Conservation (phyloP, 2,329 filamentous ascomycete species). For the Talaromyces pinophilus region DNA sequence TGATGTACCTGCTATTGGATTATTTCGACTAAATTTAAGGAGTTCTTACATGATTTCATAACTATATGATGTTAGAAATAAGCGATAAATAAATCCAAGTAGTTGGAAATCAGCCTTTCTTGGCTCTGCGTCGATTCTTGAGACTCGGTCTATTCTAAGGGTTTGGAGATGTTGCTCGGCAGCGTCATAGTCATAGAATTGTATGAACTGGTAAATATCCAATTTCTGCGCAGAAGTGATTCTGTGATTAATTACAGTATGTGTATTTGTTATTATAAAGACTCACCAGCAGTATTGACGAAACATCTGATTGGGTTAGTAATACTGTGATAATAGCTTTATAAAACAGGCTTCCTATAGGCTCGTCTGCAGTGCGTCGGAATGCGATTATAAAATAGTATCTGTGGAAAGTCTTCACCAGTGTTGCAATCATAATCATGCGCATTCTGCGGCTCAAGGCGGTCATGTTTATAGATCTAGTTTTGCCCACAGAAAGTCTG, state of each 20-base stretch:
- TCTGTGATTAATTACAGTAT: neutral
- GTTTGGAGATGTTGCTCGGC: slow-evolving; percentile 4
- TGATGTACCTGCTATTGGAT: neutral
- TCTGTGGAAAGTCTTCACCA: neutral
- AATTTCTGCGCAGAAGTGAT: neutral
- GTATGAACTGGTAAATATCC: neutral
- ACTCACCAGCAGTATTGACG: neutral
- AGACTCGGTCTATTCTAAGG: neutral
- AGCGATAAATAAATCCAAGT: slow-evolving; percentile 6
- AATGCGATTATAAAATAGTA: neutral
- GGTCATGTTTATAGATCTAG: neutral
- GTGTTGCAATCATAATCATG: neutral
- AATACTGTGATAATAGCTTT: neutral
- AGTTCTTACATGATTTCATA: neutral
- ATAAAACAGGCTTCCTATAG: neutral
- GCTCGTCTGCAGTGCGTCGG: neutral
- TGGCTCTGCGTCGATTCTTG: neutral
- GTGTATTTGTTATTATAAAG: neutral
- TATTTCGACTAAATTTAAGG: neutral
- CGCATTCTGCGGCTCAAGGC: neutral
- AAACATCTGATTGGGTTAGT: neutral
- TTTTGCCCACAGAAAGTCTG: neutral
- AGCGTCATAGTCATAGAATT: slow-evolving; percentile 4
- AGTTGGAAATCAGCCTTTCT: slow-evolving; percentile 1
- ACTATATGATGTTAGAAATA: neutral